These are phyloP conservation scores for Termitomyces sp. DNA, from an alignment of 768 basidiomycete species.

Conservation along the genomic window DNA sequence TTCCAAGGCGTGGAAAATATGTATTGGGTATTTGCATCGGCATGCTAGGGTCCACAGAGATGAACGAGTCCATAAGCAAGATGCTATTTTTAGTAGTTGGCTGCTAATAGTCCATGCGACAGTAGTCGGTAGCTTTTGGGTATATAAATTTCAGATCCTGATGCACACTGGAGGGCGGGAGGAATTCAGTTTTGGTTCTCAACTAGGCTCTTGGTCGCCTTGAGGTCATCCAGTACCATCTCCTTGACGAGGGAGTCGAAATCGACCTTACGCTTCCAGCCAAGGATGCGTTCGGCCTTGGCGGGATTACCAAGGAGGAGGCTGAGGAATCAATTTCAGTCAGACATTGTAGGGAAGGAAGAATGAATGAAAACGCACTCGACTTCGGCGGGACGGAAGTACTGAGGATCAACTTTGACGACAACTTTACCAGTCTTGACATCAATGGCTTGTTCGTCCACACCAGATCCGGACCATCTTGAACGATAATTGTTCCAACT, in stretches of 20 bases:
- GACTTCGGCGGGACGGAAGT: constrained; percentile 96
- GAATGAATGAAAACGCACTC: constrained; percentile 51
- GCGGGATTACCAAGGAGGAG: constrained; percentile 83
- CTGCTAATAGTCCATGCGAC: not conserved
- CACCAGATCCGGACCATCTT: constrained; percentile 78
- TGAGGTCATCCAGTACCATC: constrained; percentile 85
- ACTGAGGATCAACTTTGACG: constrained; percentile 81
- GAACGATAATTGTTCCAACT: not conserved
- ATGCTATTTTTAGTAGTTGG: not conserved
- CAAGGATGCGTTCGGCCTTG: constrained; percentile 84
- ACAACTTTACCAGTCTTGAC: constrained; percentile 61
- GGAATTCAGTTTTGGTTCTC: constrained; percentile 73
- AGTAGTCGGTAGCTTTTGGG: not conserved
- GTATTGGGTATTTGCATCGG: not conserved
- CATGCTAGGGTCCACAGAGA: not conserved
- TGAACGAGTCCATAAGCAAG: not conserved
- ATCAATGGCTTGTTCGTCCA: constrained; percentile 74
- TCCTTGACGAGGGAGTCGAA: constrained; percentile 85
- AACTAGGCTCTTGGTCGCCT: constrained; percentile 65
- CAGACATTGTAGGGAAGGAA: not conserved
- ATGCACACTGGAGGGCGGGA: not conserved
- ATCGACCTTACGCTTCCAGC: constrained; percentile 84
- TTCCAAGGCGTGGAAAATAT: not conserved
- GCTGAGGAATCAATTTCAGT: constrained; percentile 30
- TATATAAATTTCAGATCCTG: not conserved